Base-by-base conservation (phyloP, 192 early-diverging fungal genomes). In the Tieghemiomyces parasiticus region DNA sequence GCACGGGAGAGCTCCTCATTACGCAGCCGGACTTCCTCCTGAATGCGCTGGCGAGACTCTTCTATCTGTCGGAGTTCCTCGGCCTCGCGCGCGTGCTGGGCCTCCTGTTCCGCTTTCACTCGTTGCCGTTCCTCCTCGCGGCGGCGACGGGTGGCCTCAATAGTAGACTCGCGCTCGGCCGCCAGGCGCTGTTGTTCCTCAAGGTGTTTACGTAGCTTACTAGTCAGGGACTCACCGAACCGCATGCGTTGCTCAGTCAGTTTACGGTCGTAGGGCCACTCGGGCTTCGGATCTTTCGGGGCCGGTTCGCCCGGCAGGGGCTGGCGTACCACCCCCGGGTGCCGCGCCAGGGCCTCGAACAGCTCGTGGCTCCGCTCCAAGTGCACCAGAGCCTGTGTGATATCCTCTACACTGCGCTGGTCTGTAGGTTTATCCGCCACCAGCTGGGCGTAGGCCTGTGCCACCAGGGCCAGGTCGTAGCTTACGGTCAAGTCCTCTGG, bases 371-470 rank as follows among this genome's bases (percentile, higher is more conserved):
- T 68, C 24, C 71, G 71, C 33, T 81, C 77, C 8, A 92, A 63
- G 2, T 80, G 82, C 12, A 62, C 65, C 6, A 80, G 65, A 1
- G 88, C 85, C 4, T 66, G 44, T 4, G 79, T 64, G 58, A 95
- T 72, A 10, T 73, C 71, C 8, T 44, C 49, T 0, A 88, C 64
- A 0, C 83, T 76, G 35, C 86, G 78, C 56, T 76, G 71, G 28
- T 86, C 79, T 1, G 69, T 65, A 2, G 84, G 69, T 53, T 79
- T 78, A 42, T 92, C 89, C 35, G 85, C 81, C 48, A 89, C 78
- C 14, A 90, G 67, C 56, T 85, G 85, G 4, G 88, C 89, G 44
- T 83, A 87, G 2, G 83, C 78, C 60, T 92, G 91, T 66, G 91
- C 85, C 28, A 92, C 77, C 20, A 96, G 64, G 1, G 90, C 93